Conservation (phyloP, 805 yeast genomes). For the Yarrowia keelungensis region DNA sequence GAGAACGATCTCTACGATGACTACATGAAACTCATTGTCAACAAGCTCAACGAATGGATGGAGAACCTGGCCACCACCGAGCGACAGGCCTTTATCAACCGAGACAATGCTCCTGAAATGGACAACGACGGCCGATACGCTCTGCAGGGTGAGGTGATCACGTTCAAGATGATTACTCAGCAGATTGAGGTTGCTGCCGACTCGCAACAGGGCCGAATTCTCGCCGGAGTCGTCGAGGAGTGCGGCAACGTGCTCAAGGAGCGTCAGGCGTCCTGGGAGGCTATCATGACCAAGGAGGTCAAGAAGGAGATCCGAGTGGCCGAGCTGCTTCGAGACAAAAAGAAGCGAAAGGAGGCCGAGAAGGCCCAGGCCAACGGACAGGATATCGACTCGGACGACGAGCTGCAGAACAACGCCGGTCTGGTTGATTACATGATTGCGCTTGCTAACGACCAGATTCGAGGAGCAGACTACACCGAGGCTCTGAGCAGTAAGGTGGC, state of each 20-base stretch:
- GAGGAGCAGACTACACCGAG: slow-evolving; percentile 72
- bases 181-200: slow-evolving; percentile 89
- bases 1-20: slow-evolving; percentile 78
- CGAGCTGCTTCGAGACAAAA: slow-evolving; percentile 47
- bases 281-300: slow-evolving; percentile 62
- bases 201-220: slow-evolving; percentile 78
- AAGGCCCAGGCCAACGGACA: slow-evolving; percentile 27
- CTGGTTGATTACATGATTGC: slow-evolving; percentile 81
- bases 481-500: slow-evolving; percentile 71
- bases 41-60: slow-evolving; percentile 87
- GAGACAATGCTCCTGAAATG: slow-evolving; percentile 74
- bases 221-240: slow-evolving; percentile 77
- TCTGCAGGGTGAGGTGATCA: slow-evolving; percentile 77
- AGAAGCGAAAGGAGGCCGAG: slow-evolving; percentile 44
- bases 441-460: slow-evolving; percentile 81
- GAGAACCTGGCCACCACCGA: slow-evolving; percentile 71
- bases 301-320: slow-evolving; percentile 46
- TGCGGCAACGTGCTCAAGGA: slow-evolving; percentile 66
- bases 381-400: slow-evolving; percentile 51
- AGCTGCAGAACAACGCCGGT: slow-evolving; percentile 64
- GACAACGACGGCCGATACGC: slow-evolving; percentile 71
- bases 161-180: slow-evolving; percentile 84
- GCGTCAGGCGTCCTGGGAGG: slow-evolving; percentile 70
- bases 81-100: slow-evolving; percentile 63
- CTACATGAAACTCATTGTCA: slow-evolving; percentile 71